A percentile compares a stretch with the other conserved stretches of the same genome.
These are phyloP conservation scores for Polyporus arcularius DNA, from an alignment of 768 basidiomycete genomes.

Conservation along the genomic window DNA sequence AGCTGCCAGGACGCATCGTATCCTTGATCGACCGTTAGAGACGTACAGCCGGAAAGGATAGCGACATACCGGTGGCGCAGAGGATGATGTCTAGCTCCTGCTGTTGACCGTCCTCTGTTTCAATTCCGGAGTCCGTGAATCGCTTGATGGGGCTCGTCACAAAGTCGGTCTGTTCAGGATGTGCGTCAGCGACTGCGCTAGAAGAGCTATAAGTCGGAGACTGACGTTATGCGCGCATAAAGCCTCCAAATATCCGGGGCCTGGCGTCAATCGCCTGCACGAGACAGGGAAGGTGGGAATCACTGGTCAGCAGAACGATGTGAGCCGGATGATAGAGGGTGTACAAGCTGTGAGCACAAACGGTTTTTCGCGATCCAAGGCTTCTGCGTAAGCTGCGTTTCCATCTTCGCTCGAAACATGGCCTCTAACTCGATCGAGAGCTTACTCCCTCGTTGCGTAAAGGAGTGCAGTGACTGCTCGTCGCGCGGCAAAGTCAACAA, in stretches of 20 bases:
- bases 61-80: conserved; percentile 56
- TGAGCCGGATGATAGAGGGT: neutral
- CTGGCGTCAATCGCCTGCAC: conserved; percentile 68
- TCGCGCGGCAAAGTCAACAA: conserved; percentile 9
- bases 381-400: conserved; percentile 52
- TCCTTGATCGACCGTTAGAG: conserved; percentile 34
- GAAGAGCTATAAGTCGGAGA: neutral
- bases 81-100: conserved; percentile 60
- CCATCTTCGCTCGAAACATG: conserved; percentile 48
- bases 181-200: neutral
- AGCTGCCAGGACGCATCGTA: conserved; percentile 53
- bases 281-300: conserved; percentile 54
- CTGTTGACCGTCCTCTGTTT: conserved; percentile 53
- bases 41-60: neutral
- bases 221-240: conserved; percentile 61
- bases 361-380: conserved; percentile 62
- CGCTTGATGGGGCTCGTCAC: conserved; percentile 50
- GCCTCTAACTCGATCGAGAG: conserved; percentile 38
- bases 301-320: neutral
- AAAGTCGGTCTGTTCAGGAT: conserved; percentile 48
- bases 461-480: conserved; percentile 36
- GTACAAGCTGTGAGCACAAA: conserved; percentile 26
- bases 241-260: conserved; percentile 68
- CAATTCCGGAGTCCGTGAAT: conserved; percentile 55
- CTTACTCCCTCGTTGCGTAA: conserved; percentile 42